phyloP scores from a whole-genome alignment of 1,284 basidiomycete species.

The Fomes fomentarius region DNA sequence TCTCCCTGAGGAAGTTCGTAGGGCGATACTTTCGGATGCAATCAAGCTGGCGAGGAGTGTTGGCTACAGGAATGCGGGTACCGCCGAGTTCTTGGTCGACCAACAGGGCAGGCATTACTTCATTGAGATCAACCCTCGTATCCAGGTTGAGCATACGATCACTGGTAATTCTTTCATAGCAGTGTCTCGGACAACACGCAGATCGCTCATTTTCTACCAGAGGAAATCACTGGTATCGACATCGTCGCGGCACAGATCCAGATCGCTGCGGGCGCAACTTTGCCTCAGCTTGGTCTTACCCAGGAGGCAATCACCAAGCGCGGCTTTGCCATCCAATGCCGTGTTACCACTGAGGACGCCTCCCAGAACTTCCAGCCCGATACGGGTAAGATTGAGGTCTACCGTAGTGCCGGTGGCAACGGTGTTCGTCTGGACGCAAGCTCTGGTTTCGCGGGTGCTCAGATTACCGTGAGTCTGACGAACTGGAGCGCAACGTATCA shows the following conservation, averaged over 20 bases:
- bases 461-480: conserved; percentile 82
- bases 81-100: conserved; percentile 96
- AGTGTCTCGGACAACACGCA: not conserved
- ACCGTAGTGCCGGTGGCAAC: conserved; percentile 98
- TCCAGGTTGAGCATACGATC: conserved; percentile 98
- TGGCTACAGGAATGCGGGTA: conserved; percentile 95
- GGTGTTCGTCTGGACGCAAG: conserved; percentile 97
- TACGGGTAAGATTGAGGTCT: conserved; percentile 99
- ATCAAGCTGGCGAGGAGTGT: conserved; percentile 94
- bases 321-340: conserved; percentile 98
- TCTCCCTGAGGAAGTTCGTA: conserved; percentile 88
- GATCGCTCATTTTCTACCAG: conserved; percentile 42
- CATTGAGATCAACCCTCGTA: conserved; percentile 98
- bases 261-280: conserved; percentile 95
- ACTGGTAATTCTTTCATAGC: conserved; percentile 61
- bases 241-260: conserved; percentile 99
- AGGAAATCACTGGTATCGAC: conserved; percentile 99
- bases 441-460: conserved; percentile 98
- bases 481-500: too few relatives aligned
- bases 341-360: conserved; percentile 99
- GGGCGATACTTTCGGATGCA: conserved; percentile 89
- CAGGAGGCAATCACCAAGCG: conserved; percentile 97
- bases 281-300: conserved; percentile 94
- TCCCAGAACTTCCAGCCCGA: conserved; percentile 94
- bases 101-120: conserved; percentile 96